Evolutionary conservation across 495 filamentous ascomycete genomes (phyloP).

Genomic region (Xylaria acuta): DNA sequence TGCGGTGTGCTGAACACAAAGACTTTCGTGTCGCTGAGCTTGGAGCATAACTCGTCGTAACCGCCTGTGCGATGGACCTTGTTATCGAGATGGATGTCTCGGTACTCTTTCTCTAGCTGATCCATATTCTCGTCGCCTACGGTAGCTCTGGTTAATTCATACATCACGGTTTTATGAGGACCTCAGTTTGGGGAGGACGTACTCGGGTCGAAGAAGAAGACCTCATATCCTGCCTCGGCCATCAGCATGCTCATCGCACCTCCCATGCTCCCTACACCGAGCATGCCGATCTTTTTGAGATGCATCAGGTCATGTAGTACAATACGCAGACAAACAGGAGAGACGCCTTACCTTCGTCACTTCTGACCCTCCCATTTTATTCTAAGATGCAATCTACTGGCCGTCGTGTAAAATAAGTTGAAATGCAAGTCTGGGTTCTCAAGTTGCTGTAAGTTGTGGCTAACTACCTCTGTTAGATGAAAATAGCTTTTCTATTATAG

Average conservation of each 20-base stretch:
- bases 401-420: neutral
- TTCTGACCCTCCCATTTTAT: constrained; percentile 13
- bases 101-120: constrained; percentile 38
- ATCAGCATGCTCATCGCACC: constrained; percentile 70
- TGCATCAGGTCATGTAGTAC: neutral
- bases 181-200: neutral
- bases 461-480: neutral
- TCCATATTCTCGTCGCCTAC: constrained; percentile 44
- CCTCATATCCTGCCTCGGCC: constrained; percentile 64
- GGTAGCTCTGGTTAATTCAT: neutral
- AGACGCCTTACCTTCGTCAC: constrained; percentile 11
- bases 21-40: constrained; percentile 46
- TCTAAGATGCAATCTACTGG: neutral
- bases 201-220: constrained; percentile 66
- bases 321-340: neutral
- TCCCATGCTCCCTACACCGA: constrained; percentile 72
- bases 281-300: constrained; percentile 59
- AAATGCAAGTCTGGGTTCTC: neutral
- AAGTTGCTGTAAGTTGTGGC: neutral
- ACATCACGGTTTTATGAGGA: neutral
- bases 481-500: neutral
- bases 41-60: constrained; percentile 35
- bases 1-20: constrained; percentile 76
- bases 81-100: constrained; percentile 39
- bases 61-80: constrained; percentile 40